These are phyloP conservation scores for Lupinus albus DNA, from an alignment of 306 rosid species.

Conservation along the genomic window DNA sequence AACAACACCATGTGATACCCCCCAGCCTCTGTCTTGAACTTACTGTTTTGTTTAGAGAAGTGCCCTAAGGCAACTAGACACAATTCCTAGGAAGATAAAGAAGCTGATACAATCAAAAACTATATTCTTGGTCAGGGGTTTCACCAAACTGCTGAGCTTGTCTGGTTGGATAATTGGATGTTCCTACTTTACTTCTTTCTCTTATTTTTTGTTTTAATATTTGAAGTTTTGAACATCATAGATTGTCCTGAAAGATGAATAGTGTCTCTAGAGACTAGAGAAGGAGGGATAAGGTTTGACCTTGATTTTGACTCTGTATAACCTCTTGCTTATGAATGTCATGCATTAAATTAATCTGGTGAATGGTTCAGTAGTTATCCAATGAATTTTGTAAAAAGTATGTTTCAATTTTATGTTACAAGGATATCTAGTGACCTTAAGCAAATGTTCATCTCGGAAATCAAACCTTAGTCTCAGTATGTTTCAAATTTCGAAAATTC, in stretches of 20 bases:
- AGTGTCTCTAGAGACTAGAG: constrained; percentile 39
- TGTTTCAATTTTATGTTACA: too few relatives aligned
- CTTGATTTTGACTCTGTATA: constrained; percentile 38
- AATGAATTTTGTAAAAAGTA: background rate
- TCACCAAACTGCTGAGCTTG: constrained; percentile 38
- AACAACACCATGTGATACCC: constrained; percentile 40
- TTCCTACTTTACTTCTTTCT: constrained; percentile 27
- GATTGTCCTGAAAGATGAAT: constrained; percentile 31
- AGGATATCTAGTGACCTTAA: too few relatives aligned
- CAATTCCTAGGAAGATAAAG: constrained; percentile 30
- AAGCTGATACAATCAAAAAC: constrained; percentile 33
- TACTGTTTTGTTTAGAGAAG: constrained; percentile 28
- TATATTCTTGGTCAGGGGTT: constrained; percentile 23
- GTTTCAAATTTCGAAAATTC: background rate
- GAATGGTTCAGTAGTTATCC: constrained; percentile 31
- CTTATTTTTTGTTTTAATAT: background rate
- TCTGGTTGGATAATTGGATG: constrained; percentile 35
- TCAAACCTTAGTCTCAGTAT: background rate
- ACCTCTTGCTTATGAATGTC: constrained; percentile 31
- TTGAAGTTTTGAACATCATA: constrained; percentile 34
- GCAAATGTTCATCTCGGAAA: too few relatives aligned
- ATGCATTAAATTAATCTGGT: constrained; percentile 24
- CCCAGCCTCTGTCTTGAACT: constrained; percentile 38
- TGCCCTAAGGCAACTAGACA: constrained; percentile 9
- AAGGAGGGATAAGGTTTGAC: constrained; percentile 35